A percentile compares a stretch with the other conserved stretches of the same genome.
These are phyloP conservation scores for Podaxis rugospora DNA, from an alignment of 768 basidiomycete genomes.

Conservation along the genomic window DNA sequence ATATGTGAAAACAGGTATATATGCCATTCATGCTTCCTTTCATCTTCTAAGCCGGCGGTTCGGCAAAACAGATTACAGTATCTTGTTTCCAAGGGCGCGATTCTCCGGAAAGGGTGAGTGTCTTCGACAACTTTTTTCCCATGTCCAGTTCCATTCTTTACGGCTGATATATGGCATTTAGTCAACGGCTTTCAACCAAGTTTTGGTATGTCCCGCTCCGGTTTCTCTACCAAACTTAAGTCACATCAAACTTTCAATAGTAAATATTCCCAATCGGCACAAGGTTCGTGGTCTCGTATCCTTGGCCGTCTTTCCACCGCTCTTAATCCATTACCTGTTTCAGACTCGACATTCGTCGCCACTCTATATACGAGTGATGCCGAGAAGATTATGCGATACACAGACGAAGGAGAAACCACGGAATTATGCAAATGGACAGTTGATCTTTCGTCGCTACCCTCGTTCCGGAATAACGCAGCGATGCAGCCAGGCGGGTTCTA, in stretches of 20 bases:
- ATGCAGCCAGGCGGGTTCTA: slow-evolving; percentile 64
- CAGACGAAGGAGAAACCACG: slow-evolving; percentile 74
- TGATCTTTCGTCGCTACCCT: slow-evolving; percentile 71
- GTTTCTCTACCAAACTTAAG: slow-evolving; percentile 3
- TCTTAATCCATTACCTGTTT: neutral
- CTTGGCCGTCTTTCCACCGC: neutral
- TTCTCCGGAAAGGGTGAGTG: slow-evolving; percentile 77
- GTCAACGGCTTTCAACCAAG: slow-evolving; percentile 78
- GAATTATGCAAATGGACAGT: slow-evolving; percentile 89
- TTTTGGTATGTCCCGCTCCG: slow-evolving; percentile 58
- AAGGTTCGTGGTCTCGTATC: slow-evolving; percentile 27
- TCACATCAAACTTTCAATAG: slow-evolving; percentile 28
- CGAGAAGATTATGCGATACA: slow-evolving; percentile 78
- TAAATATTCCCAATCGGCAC: slow-evolving; percentile 69
- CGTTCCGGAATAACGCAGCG: slow-evolving; percentile 70
- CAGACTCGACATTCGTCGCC: slow-evolving; percentile 80
- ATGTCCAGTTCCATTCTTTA: slow-evolving; percentile 16
- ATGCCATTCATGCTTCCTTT: slow-evolving; percentile 5
- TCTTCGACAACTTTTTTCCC: slow-evolving; percentile 13
- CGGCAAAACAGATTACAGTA: slow-evolving; percentile 64
- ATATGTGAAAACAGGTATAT: slow-evolving; percentile 83
- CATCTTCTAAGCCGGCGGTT: slow-evolving; percentile 23
- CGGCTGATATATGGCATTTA: slow-evolving; percentile 22
- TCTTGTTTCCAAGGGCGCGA: slow-evolving; percentile 82
- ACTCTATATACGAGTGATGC: slow-evolving; percentile 73